A percentile compares a stretch with the other conserved stretches of the same genome.
Conservation (phyloP, 768 basidiomycete genomes). For the Paxillus rubicundulus region DNA sequence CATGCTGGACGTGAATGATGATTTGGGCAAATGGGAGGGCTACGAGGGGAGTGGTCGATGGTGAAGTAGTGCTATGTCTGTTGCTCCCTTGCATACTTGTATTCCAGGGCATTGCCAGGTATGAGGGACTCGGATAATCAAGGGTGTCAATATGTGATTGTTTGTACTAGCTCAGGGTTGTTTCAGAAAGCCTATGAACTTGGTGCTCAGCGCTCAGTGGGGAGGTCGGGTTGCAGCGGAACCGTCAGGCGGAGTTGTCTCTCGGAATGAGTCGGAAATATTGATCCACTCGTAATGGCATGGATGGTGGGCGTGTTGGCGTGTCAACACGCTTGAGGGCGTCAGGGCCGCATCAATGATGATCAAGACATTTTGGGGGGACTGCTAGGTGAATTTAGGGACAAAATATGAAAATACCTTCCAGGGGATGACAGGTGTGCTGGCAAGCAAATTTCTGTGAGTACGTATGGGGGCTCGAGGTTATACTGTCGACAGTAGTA, state of each 20-base stretch:
- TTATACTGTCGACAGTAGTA: no score
- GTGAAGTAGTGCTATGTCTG: conserved; percentile 15
- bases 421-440: neutral
- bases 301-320: no score
- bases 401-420: neutral
- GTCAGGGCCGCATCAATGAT: neutral
- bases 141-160: no score
- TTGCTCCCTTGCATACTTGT: neutral
- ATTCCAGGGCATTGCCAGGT: neutral
- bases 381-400: neutral
- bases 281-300: no score
- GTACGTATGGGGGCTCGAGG: no score
- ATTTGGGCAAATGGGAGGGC: conserved; percentile 63
- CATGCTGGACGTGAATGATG: conserved; percentile 55
- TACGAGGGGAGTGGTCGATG: conserved; percentile 49
- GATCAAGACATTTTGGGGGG: neutral
- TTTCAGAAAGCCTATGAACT: no score
- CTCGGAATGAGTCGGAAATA: no score
- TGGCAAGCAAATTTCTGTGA: neutral
- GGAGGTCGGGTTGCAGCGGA: no score
- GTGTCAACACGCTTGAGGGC: no score
- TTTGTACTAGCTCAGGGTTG: no score
- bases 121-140: neutral
- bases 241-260: no score
- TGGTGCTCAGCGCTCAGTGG: no score